Conservation (phyloP, 768 basidiomycete genomes). For the Naganishia vaughanmartiniae region DNA sequence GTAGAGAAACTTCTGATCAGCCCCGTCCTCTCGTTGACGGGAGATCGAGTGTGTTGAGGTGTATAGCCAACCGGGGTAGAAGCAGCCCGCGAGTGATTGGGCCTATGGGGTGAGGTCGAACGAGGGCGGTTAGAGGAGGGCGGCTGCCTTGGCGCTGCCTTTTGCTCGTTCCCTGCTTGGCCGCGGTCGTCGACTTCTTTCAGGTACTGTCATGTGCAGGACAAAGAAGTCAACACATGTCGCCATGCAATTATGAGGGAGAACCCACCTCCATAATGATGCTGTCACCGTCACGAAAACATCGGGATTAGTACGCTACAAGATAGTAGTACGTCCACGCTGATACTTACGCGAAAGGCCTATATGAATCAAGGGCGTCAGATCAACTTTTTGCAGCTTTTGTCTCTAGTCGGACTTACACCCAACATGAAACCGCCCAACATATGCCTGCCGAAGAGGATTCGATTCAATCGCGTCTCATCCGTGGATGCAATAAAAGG, state of each 20-base stretch:
- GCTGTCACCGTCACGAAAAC: constrained; percentile 12
- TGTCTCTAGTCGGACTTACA: constrained; percentile 47
- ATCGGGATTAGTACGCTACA: not conserved
- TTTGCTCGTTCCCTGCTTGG: constrained; percentile 24
- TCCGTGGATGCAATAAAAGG: too few species aligned
- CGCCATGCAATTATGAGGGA: not conserved
- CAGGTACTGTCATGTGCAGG: constrained; percentile 56
- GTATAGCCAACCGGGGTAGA: constrained; percentile 43
- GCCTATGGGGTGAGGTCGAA: constrained; percentile 33
- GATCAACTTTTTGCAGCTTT: not conserved
- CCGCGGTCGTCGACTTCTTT: constrained; percentile 65
- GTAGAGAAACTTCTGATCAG: constrained; percentile 51
- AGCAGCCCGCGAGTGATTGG: constrained; percentile 48
- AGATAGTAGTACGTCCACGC: not conserved
- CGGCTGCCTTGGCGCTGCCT: not conserved
- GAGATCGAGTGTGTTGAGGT: constrained; percentile 36
- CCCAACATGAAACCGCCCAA: constrained; percentile 98
- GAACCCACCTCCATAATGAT: constrained; percentile 76
- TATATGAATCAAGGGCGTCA: constrained; percentile 5
- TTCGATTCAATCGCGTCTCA: not conserved
- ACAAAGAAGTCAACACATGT: not conserved
- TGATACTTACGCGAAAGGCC: constrained; percentile 66
- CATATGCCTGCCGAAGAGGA: constrained; percentile 61
- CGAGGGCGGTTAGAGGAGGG: constrained; percentile 32
- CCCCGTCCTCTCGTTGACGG: constrained; percentile 45